Percentiles rank a stretch among this genome's conserved stretches.
Conservation (phyloP, 2,329 filamentous ascomycete species). For the Hymenoscyphus fraxineus region DNA sequence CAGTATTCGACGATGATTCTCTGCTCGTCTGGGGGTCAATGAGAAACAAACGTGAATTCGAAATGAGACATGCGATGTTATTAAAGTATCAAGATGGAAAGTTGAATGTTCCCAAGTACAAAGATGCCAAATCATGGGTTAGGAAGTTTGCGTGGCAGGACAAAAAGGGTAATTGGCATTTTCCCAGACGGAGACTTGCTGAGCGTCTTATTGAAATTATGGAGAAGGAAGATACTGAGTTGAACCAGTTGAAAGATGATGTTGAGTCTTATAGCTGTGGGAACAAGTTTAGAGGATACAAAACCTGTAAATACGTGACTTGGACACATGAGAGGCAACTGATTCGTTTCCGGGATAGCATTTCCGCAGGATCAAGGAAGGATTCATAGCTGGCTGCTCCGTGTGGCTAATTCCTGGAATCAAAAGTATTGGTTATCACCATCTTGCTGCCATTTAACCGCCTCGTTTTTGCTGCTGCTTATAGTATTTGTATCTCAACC, state of each 20-base stretch:
- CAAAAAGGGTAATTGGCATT: not conserved
- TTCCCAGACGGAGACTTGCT: not conserved
- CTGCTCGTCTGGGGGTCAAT: not conserved
- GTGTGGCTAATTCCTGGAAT: too few relatives aligned
- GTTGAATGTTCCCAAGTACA: not conserved
- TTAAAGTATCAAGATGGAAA: not conserved
- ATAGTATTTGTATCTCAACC: too few relatives aligned
- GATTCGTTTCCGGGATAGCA: too few relatives aligned
- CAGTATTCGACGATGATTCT: not conserved
- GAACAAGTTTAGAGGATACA: not conserved
- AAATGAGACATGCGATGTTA: not conserved
- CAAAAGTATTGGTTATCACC: too few relatives aligned
- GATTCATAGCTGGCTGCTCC: too few relatives aligned
- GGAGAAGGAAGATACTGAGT: not conserved
- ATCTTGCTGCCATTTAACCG: too few relatives aligned
- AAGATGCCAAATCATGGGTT: not conserved
- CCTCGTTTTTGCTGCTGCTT: too few relatives aligned
- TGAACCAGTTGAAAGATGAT: not conserved
- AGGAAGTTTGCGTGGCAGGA: not conserved
- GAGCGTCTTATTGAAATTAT: not conserved
- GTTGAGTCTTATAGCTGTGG: not conserved
- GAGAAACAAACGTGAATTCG: not conserved
- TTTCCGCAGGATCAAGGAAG: too few relatives aligned
- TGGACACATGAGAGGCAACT: not conserved
- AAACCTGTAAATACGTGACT: not conserved